Percentiles rank a stretch among this genome's conserved stretches.
Conservation (phyloP, 2,329 filamentous ascomycete genomes). For the Scedosporium dehoogii region DNA sequence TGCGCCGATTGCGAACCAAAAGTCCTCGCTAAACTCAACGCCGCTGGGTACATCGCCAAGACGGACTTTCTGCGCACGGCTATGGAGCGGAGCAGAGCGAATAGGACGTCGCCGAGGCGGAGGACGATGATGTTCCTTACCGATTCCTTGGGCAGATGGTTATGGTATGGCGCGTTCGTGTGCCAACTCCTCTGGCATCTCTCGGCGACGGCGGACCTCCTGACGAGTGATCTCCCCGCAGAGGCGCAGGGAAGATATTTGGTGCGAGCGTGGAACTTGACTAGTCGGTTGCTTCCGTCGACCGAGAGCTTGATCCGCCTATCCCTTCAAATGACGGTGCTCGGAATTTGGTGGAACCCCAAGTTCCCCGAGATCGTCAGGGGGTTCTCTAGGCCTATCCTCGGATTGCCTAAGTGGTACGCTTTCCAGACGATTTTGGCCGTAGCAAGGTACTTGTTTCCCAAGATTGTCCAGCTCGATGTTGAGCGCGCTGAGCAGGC, state of each 20-base stretch:
- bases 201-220: slow-evolving; percentile 15
- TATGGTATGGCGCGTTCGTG: slow-evolving; percentile 38
- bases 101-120: slow-evolving; percentile 17
- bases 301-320: slow-evolving; percentile 32
- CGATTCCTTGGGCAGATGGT: slow-evolving; percentile 29
- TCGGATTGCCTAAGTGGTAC: slow-evolving; percentile 56
- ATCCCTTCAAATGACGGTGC: slow-evolving; percentile 36
- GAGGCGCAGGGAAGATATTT: background rate
- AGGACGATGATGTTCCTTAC: slow-evolving; percentile 31
- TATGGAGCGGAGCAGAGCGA: slow-evolving; percentile 53
- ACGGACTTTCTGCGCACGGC: slow-evolving; percentile 70
- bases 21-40: slow-evolving; percentile 59
- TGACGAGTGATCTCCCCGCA: slow-evolving; percentile 10
- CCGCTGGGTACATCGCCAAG: slow-evolving; percentile 70
- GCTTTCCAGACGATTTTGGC: slow-evolving; percentile 52
- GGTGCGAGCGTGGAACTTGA: slow-evolving; percentile 9
- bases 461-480: slow-evolving; percentile 29
- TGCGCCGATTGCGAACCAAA: slow-evolving; percentile 70
- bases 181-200: slow-evolving; percentile 44
- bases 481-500: slow-evolving; percentile 25
- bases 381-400: slow-evolving; percentile 50
- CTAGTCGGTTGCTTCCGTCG: slow-evolving; percentile 26
- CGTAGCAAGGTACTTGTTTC: slow-evolving; percentile 41
- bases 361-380: slow-evolving; percentile 48
- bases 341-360: slow-evolving; percentile 60